Base-by-base conservation (phyloP, 345 rosid species). In the Eucalyptus albens region DNA sequence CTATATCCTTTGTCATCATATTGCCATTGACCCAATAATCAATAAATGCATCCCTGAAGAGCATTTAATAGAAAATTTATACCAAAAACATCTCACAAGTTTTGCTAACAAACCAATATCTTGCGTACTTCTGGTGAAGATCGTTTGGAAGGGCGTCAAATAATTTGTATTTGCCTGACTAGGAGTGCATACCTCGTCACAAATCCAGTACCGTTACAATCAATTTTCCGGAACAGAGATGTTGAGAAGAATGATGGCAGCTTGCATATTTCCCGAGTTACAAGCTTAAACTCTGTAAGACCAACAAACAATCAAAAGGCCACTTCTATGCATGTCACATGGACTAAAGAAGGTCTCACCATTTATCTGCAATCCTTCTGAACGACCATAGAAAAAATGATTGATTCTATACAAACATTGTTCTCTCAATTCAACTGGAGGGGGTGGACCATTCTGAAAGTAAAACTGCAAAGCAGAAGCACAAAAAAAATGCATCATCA, bases 211-310 rank as follows among this genome's bases (percentile, higher is more conserved):
- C 89, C 88, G 37, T 93, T 91, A 89, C 91, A 93, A 92, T 98
- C 98, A 87, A 97, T 96, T 94, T 94, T 96, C 90, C 86, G 93
- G 92, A 98, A 97, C 85, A 97, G 97, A 47, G 93, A 92, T 1
- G 95, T 88, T 87, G 97, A 97, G 92, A 97, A 94, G 95, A 95
- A 98, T 87, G 98, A 94, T 33, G 99, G 98, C 89, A 97, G 94
- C 94, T 96, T 97, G 97, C 98, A 98, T 89, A 97, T 94, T 91
- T 97, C 99, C 91, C 93, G 93, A 10, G 99, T 96, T 83, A 95
- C 94, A 88, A 93, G 87, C 93, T 95, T 96, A 90, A 96, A 96
- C 87, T 94, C 97, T 95, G 93, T 45, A 85, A 86, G 40, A 55
- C 27, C 47, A 44, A 85, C 40, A 60, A 59, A 42, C 16, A 72